Percentiles rank a stretch among this genome's conserved stretches.
Conservation (phyloP, 139 green algal genomes). For the Mesostigma viride region DNA sequence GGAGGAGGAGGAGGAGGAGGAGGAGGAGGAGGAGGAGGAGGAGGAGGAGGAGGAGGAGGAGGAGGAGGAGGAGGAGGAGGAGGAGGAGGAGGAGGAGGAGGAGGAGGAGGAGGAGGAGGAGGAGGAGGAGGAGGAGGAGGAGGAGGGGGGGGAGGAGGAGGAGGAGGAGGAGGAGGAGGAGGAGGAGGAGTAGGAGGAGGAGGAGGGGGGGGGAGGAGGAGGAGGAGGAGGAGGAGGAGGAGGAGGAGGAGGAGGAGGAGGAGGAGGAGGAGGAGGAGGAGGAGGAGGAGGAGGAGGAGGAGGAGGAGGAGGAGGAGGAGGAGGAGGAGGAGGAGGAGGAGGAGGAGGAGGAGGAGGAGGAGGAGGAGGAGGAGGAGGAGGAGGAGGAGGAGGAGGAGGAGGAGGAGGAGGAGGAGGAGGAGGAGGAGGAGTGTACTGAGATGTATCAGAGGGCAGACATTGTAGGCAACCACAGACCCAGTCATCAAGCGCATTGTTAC, state of each 20-base stretch:
- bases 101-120: not conserved
- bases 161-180: conserved; percentile 9
- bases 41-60: not conserved
- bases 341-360: not conserved
- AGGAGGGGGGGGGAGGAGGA: not conserved
- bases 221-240: not conserved
- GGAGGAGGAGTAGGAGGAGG: no score
- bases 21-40: not conserved
- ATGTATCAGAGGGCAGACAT: no score
- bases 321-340: not conserved
- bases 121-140: not conserved
- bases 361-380: not conserved
- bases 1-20: not conserved
- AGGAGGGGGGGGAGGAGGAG: not conserved
- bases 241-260: not conserved
- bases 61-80: not conserved
- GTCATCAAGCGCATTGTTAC: no score
- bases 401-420: not conserved
- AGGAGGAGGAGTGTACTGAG: not conserved
- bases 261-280: not conserved
- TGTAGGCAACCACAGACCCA: no score
- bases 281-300: not conserved
- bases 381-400: not conserved
- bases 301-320: not conserved
- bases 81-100: not conserved